These are phyloP conservation scores for Boletus reticuloceps DNA, from an alignment of 768 basidiomycete genomes.

Conservation along the genomic window DNA sequence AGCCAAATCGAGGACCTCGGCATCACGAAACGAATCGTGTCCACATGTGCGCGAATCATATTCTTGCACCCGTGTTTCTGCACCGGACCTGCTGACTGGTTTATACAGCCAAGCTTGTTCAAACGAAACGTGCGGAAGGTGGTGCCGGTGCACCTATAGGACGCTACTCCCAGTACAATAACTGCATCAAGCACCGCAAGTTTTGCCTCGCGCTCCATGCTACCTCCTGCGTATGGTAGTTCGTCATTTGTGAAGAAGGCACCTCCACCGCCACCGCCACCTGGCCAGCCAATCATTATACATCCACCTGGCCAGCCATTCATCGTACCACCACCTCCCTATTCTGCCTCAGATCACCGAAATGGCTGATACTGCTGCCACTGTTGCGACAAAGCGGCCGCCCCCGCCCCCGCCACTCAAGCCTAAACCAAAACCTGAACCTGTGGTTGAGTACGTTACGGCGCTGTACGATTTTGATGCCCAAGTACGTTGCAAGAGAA, in stretches of 20 bases:
- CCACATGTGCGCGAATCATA: conserved; percentile 63
- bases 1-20: conserved; percentile 73
- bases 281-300: conserved; percentile 26
- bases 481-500: conserved; percentile 49
- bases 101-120: conserved; percentile 62
- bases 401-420: conserved; percentile 93
- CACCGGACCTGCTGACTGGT: conserved; percentile 6
- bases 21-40: conserved; percentile 81
- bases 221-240: conserved; percentile 21
- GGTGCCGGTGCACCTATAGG: conserved; percentile 36
- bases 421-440: conserved; percentile 75
- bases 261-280: conserved; percentile 36
- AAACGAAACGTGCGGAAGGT: conserved; percentile 42
- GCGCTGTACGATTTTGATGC: conserved; percentile 95
- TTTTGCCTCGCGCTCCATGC: conserved; percentile 21
- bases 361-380: conserved; percentile 30
- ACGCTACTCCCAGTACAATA: conserved; percentile 24
- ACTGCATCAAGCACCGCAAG: conserved; percentile 29
- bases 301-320: conserved; percentile 27
- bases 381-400: conserved; percentile 60
- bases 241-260: conserved; percentile 42
- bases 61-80: background rate
- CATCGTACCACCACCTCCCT: conserved; percentile 46
- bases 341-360: conserved; percentile 20
- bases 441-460: conserved; percentile 71